Evolutionary conservation across 805 yeast genomes (phyloP).

Genomic region (Yamadazyma ubonensis): DNA sequence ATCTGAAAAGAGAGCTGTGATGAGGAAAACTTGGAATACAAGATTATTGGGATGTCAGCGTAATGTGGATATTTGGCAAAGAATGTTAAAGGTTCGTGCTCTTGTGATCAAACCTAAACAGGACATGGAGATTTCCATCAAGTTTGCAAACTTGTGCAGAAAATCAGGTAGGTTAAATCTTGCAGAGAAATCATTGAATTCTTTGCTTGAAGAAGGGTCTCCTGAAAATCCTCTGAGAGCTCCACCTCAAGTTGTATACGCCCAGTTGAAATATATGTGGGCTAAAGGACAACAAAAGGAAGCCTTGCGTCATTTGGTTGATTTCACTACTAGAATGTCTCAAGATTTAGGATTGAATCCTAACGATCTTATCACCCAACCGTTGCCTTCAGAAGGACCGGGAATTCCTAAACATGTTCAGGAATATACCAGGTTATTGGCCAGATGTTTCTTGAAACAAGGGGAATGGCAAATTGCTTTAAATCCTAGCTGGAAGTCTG

Average conservation of each 20-base stretch:
- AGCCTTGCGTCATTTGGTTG: constrained; percentile 81
- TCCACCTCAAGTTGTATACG: constrained; percentile 96
- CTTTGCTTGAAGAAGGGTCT: constrained; percentile 72
- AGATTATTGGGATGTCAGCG: constrained; percentile 91
- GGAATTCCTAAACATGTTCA: constrained; percentile 74
- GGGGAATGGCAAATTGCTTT: constrained; percentile 97
- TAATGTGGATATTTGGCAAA: constrained; percentile 98
- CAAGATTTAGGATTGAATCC: constrained; percentile 85
- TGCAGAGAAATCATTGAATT: constrained; percentile 87
- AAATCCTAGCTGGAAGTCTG: constrained; percentile 75
- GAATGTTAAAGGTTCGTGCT: constrained; percentile 90
- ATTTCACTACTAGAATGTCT: constrained; percentile 88
- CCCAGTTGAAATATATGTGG: constrained; percentile 96
- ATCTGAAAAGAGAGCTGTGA: constrained; percentile 71
- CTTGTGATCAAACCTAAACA: constrained; percentile 92
- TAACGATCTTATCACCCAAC: constrained; percentile 82
- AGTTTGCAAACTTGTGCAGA: constrained; percentile 93
- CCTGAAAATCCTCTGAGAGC: constrained; percentile 69
- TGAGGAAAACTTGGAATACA: constrained; percentile 92
- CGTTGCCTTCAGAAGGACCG: constrained; percentile 70
- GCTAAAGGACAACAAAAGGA: constrained; percentile 86
- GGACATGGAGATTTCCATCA: constrained; percentile 97
- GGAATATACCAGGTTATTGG: constrained; percentile 79
- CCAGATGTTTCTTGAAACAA: constrained; percentile 93
- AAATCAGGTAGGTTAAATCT: constrained; percentile 89